These are phyloP conservation scores for Hibiscus syriacus DNA, from an alignment of 345 rosid genomes.

Conservation along the genomic window DNA sequence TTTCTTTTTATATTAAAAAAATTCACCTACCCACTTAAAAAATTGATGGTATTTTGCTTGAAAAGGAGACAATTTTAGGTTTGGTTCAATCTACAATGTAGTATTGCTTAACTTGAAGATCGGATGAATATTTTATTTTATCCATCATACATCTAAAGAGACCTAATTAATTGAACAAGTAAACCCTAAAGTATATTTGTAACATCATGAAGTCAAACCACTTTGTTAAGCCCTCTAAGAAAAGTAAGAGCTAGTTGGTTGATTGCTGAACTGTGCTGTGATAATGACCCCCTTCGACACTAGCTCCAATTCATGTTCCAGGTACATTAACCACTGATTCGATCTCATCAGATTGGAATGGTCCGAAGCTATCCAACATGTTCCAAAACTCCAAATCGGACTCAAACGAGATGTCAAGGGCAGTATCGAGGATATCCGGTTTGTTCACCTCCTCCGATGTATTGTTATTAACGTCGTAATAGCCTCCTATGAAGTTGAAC, in stretches of 20 bases:
- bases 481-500: not conserved
- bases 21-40: not conserved
- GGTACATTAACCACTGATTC: conserved; percentile 43
- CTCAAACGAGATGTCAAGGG: conserved; percentile 41
- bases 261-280: not conserved
- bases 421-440: conserved; percentile 23
- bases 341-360: conserved; percentile 13
- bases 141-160: not conserved
- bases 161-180: not conserved
- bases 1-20: no score
- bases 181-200: not conserved
- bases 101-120: not conserved
- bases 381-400: conserved; percentile 64
- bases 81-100: not conserved
- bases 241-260: not conserved
- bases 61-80: not conserved
- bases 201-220: not conserved
- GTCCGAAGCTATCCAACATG: conserved; percentile 46
- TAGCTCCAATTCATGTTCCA: conserved; percentile 63
- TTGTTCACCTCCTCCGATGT: conserved; percentile 47
- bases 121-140: conserved; percentile 1
- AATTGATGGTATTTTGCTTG: not conserved
- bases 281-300: conserved; percentile 12
- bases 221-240: not conserved
- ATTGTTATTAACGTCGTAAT: not conserved